A percentile compares a stretch with the other conserved stretches of the same genome.
Evolutionary conservation across 2,329 filamentous ascomycete genomes (phyloP).

Genomic region (Pseudogymnoascus sp.): DNA sequence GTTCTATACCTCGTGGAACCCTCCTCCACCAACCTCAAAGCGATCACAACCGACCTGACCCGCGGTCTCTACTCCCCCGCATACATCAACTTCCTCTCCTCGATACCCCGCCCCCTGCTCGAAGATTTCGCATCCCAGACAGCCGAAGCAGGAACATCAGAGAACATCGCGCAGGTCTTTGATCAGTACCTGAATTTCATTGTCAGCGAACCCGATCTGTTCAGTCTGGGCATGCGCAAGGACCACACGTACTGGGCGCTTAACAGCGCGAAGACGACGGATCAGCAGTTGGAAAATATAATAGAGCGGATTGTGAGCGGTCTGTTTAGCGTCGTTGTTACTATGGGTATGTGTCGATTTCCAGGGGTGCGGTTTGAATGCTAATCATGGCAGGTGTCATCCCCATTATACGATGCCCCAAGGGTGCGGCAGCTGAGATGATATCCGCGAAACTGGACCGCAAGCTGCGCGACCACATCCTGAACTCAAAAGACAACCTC

Average conservation of each 20-base stretch:
- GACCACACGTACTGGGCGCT: conserved; percentile 90
- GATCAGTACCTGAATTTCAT: conserved; percentile 98
- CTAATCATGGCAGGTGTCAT: conserved; percentile 59
- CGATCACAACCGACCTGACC: conserved; percentile 77
- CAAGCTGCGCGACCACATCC: conserved; percentile 89
- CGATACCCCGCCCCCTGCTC: conserved; percentile 78
- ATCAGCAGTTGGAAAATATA: conserved; percentile 78
- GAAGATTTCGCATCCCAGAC: conserved; percentile 93
- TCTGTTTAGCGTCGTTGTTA: conserved; percentile 96
- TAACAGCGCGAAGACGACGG: conserved; percentile 84
- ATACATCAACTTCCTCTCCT: conserved; percentile 95
- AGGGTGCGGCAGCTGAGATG: conserved; percentile 86
- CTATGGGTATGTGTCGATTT: conserved; percentile 61
- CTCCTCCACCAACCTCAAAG: conserved; percentile 67
- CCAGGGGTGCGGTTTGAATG: neutral
- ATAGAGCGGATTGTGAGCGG: conserved; percentile 91
- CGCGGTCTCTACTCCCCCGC: conserved; percentile 85
- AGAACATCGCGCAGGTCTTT: conserved; percentile 84
- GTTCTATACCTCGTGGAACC: conserved; percentile 96
- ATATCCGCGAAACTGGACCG: conserved; percentile 90
- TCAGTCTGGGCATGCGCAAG: conserved; percentile 87
- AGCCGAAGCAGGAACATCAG: conserved; percentile 72
- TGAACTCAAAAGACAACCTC: conserved; percentile 96
- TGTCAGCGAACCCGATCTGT: conserved; percentile 89
- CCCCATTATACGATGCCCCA: conserved; percentile 90